Evolutionary conservation across 208 protist genomes (phyloP).

Genomic region (Giardia duodenalis): DNA sequence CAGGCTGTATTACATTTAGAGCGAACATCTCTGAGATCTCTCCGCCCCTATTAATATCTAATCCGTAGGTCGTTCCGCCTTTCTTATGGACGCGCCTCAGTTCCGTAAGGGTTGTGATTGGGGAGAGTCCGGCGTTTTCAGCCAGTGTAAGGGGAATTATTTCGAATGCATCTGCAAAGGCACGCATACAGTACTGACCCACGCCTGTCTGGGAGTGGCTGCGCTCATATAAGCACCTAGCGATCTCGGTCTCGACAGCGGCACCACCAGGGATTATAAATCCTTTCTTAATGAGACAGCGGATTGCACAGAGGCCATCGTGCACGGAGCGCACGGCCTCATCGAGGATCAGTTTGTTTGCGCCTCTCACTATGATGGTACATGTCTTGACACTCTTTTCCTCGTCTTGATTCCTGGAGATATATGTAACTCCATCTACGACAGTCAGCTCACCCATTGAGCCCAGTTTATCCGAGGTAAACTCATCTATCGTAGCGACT

Average conservation of each 20-base stretch:
- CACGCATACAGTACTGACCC: slow-evolving; percentile 34
- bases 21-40: slow-evolving; percentile 84
- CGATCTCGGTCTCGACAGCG: slow-evolving; percentile 84
- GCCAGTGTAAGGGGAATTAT: slow-evolving; percentile 92
- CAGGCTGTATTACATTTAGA: slow-evolving; percentile 89
- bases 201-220: slow-evolving; percentile 57
- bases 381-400: background rate
- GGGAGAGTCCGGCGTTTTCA: slow-evolving; percentile 85
- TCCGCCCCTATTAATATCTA: slow-evolving; percentile 47
- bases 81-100: slow-evolving; percentile 74
- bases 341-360: slow-evolving; percentile 83
- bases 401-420: background rate
- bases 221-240: slow-evolving; percentile 65
- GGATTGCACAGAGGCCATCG: slow-evolving; percentile 96
- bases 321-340: slow-evolving; percentile 93
- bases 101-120: slow-evolving; percentile 89
- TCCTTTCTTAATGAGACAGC: slow-evolving; percentile 88
- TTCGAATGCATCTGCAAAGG: slow-evolving; percentile 87
- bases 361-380: slow-evolving; percentile 76
- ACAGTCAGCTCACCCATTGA: slow-evolving; percentile 68
- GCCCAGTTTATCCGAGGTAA: slow-evolving; percentile 85
- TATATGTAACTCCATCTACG: slow-evolving; percentile 59
- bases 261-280: slow-evolving; percentile 69
- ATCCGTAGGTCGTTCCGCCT: slow-evolving; percentile 57
- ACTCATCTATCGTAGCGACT: slow-evolving; percentile 77